Base-by-base conservation (phyloP, 2,329 filamentous ascomycete genomes). In the Metarhizium guizhouense region DNA sequence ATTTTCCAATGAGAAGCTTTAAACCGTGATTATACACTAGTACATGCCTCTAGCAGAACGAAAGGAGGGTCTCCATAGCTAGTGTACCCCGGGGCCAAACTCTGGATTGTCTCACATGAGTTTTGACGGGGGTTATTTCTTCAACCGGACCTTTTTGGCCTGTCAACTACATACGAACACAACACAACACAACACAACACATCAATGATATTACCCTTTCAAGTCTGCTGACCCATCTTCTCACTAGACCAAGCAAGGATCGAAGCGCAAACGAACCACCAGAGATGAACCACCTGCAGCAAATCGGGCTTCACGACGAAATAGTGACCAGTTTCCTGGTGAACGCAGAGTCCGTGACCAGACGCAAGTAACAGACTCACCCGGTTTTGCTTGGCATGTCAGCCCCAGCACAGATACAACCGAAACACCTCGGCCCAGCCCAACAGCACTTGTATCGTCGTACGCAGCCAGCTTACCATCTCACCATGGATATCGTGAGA, bases 211-310 rank as follows among this genome's bases (percentile, higher is more conserved):
- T 18, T 6, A 20, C 14, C 6, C 16, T 11, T 45, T 18, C 42
- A 20, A 45, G 45, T 43, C 16, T 29, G 50, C 50, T 52, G 50
- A 52, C 50, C 36, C 36, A 36, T 52, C 50, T 43, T 51, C 42
- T 40, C 16, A 6, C 8, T 38, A 52, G 36, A 20, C 32, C 43
- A 52, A 29, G 30, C 54, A 55, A 50, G 54, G 54, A 40, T 32
- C 42, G 30, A 55, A 55, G 42, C 54, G 54, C 30, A 55, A 55
- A 36, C 52, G 54, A 55, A 50, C 29, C 14, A 40, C 49, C 14
- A 40, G n/a, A 13, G 49, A 51, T 29, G 38, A n/a, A 18, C 14
- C 29, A 32, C 16, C 48, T 18, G 5, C 40, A 40, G 38, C 53
- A 54, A 29, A 54, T n/a, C 53, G 47, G 53, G 49, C 20, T n/a